A percentile compares a stretch with the other conserved stretches of the same genome.
Evolutionary conservation across 139 green algal species (phyloP).

Genomic region (Picochlorum sp.): DNA sequence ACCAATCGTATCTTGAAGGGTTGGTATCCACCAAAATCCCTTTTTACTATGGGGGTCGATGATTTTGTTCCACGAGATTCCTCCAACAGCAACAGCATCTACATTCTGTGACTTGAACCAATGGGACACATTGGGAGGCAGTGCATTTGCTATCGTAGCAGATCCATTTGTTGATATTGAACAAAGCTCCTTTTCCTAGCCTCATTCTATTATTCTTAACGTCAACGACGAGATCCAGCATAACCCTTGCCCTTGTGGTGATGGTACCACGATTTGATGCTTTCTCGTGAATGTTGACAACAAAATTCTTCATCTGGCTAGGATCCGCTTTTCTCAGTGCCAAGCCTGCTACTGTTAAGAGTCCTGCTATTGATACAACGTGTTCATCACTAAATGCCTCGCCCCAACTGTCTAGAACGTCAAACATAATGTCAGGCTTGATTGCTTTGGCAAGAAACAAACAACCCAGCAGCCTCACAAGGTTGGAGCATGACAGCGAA

Average conservation of each 20-base stretch:
- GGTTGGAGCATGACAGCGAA: slow-evolving; percentile 45
- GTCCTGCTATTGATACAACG: slow-evolving; percentile 44
- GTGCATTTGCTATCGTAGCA: slow-evolving; percentile 8
- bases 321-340: slow-evolving; percentile 63
- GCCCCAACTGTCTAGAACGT: slow-evolving; percentile 29
- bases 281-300: slow-evolving; percentile 52
- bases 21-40: slow-evolving; percentile 60
- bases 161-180: neutral
- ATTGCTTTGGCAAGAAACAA: slow-evolving; percentile 47
- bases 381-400: slow-evolving; percentile 51
- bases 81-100: slow-evolving; percentile 45
- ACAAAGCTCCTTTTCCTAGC: neutral
- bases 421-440: slow-evolving; percentile 40
- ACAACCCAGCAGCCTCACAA: slow-evolving; percentile 46
- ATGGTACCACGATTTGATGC: slow-evolving; percentile 37
- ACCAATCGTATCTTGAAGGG: slow-evolving; percentile 21
- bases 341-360: slow-evolving; percentile 49
- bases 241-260: slow-evolving; percentile 48
- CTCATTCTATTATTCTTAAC: slow-evolving; percentile 76
- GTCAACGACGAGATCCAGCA: slow-evolving; percentile 75
- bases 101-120: slow-evolving; percentile 49
- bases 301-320: slow-evolving; percentile 65
- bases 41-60: slow-evolving; percentile 39
- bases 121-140: slow-evolving; percentile 30
- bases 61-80: slow-evolving; percentile 62